Conservation (phyloP, 257 asterid genomes). For the Pogostemon cablin region DNA sequence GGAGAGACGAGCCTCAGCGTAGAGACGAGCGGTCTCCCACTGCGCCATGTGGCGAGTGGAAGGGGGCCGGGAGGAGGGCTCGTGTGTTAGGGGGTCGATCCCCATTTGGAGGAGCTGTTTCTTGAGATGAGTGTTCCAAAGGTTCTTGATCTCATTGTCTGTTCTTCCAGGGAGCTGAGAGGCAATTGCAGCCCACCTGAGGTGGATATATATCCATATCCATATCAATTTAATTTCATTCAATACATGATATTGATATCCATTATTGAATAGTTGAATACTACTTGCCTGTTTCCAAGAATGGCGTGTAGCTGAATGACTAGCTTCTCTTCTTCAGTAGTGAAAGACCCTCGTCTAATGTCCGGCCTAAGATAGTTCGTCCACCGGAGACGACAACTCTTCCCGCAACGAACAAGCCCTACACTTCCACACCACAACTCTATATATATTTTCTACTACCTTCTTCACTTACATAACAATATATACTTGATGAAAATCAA, state of each 20-base stretch:
- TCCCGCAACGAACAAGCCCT: constrained; percentile 91
- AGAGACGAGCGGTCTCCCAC: constrained; percentile 85
- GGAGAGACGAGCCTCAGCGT: constrained; percentile 86
- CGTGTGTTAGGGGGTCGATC: constrained; percentile 76
- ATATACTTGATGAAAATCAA: neutral
- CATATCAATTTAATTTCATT: too few species aligned
- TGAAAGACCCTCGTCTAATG: constrained; percentile 81
- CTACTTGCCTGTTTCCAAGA: constrained; percentile 77
- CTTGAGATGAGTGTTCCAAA: constrained; percentile 90
- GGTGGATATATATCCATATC: neutral
- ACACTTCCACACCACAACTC: neutral
- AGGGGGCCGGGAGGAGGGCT: constrained; percentile 47
- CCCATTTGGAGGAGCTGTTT: constrained; percentile 73
- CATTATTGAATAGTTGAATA: neutral
- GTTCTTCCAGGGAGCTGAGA: constrained; percentile 84
- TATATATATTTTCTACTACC: too few species aligned
- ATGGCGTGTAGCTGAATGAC: constrained; percentile 86
- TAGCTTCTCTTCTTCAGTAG: constrained; percentile 72
- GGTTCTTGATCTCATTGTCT: constrained; percentile 86
- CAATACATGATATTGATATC: too few species aligned
- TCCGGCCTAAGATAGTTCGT: constrained; percentile 89
- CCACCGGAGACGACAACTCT: constrained; percentile 92
- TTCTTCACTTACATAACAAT: neutral
- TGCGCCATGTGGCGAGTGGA: constrained; percentile 87
- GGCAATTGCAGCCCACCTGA: constrained; percentile 94